These are phyloP conservation scores for Curvularia hawaiiensis DNA, from an alignment of 2,329 filamentous ascomycete species.

Conservation along the genomic window DNA sequence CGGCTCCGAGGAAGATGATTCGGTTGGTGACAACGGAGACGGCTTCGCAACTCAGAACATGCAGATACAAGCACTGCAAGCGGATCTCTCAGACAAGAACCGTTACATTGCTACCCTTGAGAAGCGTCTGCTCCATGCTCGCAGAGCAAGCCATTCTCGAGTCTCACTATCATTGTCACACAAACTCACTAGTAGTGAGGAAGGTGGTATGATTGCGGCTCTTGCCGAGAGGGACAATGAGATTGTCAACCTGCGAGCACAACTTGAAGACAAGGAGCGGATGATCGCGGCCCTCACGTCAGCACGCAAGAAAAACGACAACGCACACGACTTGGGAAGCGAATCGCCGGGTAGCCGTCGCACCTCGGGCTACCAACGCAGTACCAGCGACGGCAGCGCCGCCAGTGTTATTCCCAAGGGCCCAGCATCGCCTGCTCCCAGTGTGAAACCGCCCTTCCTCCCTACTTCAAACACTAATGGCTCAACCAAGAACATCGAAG, in stretches of 20 bases:
- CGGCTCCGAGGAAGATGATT: conserved; percentile 53
- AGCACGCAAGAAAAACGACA: conserved; percentile 83
- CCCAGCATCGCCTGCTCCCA: conserved; percentile 26
- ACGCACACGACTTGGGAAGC: conserved; percentile 64
- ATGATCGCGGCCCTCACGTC: conserved; percentile 89
- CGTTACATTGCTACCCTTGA: conserved; percentile 94
- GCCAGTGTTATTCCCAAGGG: conserved; percentile 37
- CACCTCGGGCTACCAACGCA: conserved; percentile 42
- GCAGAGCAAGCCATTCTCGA: conserved; percentile 86
- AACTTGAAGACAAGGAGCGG: conserved; percentile 91
- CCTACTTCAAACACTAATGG: conserved; percentile 28
- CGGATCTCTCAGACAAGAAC: conserved; percentile 96
- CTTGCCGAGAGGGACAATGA: conserved; percentile 90
- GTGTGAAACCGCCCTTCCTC: conserved; percentile 16
- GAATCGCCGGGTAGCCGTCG: conserved; percentile 45
- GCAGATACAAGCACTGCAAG: conserved; percentile 90
- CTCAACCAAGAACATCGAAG: conserved; percentile 73
- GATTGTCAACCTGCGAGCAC: conserved; percentile 86
- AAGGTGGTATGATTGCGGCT: conserved; percentile 72
- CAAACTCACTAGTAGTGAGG: conserved; percentile 72
- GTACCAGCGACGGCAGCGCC: conserved; percentile 38
- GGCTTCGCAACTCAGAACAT: conserved; percentile 79
- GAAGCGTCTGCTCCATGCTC: conserved; percentile 87
- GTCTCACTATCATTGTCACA: conserved; percentile 76
- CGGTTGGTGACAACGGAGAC: conserved; percentile 81